These are phyloP conservation scores for Kappamyces sp. DNA, from an alignment of 192 early-diverging fungal genomes.

Conservation along the genomic window DNA sequence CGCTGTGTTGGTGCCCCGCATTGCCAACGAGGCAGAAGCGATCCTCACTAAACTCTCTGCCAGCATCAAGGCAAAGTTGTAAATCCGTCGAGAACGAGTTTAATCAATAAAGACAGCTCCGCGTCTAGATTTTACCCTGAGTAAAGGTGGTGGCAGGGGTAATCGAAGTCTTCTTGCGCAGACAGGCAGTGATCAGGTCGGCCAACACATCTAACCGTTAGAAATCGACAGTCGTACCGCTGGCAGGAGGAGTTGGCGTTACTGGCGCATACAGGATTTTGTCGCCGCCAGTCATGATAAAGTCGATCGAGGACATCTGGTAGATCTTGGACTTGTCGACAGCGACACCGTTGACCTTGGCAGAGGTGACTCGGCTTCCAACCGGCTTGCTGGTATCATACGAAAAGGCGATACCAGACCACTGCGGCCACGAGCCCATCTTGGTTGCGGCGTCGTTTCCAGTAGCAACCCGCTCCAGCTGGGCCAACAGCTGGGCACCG, in stretches of 20 bases:
- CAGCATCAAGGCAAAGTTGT: constrained; percentile 9
- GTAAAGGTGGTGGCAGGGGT: background rate
- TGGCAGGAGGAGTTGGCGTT: constrained; percentile 17
- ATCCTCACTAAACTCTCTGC: constrained; percentile 22
- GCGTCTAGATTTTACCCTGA: too few species aligned
- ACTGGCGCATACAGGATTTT: constrained; percentile 19
- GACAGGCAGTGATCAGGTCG: constrained; percentile 17
- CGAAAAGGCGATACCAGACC: constrained; percentile 42
- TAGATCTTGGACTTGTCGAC: constrained; percentile 42
- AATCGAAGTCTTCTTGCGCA: constrained; percentile 3
- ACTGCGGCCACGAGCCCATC: constrained; percentile 50
- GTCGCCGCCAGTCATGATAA: constrained; percentile 62
- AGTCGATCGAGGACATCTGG: constrained; percentile 47
- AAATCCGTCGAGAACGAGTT: background rate
- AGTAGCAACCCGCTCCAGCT: constrained; percentile 42
- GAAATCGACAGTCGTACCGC: background rate
- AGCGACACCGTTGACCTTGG: constrained; percentile 25
- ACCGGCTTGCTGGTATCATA: constrained; percentile 19
- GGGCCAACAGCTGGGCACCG: constrained; percentile 45
- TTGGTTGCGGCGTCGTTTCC: constrained; percentile 25
- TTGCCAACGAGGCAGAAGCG: constrained; percentile 48
- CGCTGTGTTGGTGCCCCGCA: constrained; percentile 53
- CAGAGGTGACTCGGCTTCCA: constrained; percentile 8
- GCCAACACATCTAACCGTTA: constrained; percentile 16
- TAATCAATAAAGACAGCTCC: too few species aligned